Base-by-base conservation (phyloP, 1,139 yeast genomes). In the Lodderomyces oxycetoniae region DNA sequence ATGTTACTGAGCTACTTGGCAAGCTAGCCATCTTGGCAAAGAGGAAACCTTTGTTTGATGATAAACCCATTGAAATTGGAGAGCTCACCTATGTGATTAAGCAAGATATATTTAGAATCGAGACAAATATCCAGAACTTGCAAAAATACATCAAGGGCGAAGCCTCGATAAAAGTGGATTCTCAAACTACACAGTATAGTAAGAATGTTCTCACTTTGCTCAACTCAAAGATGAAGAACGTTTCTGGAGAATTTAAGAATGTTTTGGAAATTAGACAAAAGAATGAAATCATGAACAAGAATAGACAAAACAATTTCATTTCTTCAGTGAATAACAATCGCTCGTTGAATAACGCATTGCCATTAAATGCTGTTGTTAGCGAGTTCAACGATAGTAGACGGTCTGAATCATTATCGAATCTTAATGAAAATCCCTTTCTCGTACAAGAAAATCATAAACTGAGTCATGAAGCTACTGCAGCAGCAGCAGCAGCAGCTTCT, bases 71-170 rank as follows among this genome's bases (percentile, higher is more conserved):
- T 20, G 98, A 91, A 54, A 86, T 93, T 42, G 86, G 91, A 13
- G 96, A 91, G 56, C 67, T 93, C 46, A 88, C 98, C 1, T 86
- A 83, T 52, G 84, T 91, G 32, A 88, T 91, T 51, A 93, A 91
- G 53, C 96, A 91, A 55, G 95, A 88, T 54, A 86, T 93, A 28
- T 83, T 89, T 54, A 76, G 80, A 46, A 79, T 93, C 39, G 96
- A 88, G 52, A 82, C 84, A 48, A 77, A 74, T 45, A 69, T 91
- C 46, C 81, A 81, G 45, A 75, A 71, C 32, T 63, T 87, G 37
- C 87, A 82, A 52, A 61, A 62, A 43, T 73, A 63, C 48, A 65
- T 69, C 33, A 70, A 67, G 40, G 78, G 74, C 26, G 76, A 65
- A 34, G 52, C 55, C 39, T 55, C 63, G 40, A 67, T 71, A 45